Base-by-base conservation (phyloP, 2,329 filamentous ascomycete species). In the Aspergillus oerlinghausenensis region DNA sequence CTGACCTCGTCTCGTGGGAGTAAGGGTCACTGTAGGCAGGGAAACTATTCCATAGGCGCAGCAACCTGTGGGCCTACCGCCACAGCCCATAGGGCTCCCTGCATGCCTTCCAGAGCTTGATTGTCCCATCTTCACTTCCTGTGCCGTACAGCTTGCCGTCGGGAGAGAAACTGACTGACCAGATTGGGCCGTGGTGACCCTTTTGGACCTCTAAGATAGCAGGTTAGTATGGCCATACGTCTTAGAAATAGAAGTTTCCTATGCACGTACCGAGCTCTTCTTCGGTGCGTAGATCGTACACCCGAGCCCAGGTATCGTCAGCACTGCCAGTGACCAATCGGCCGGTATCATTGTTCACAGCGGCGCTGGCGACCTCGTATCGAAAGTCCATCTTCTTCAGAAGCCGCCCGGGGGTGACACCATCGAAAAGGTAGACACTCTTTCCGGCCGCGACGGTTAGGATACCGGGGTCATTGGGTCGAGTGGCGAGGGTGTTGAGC, bases 121-220 rank as follows among this genome's bases (percentile, higher is more conserved):
- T 95, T 0, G 94, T 99, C 43, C 94, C 94, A 68, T 99, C 94
- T 72, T 99, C 94, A 50, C 92, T 97, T 29, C 90, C 94, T 1
- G 94, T 99, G 1, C 92, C 94, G 70, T 97, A 99, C 7, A 99
- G 79, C 71, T 96, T 97, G 49, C 92, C 92, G 69, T 99, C 94
- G 0, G 94, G 94, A 0, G 92, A 94, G 75, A 96, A 99, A 55
- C 88, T 88, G 58, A 95, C 87, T 5, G 92, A 96, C 94, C 94
- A 99, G 60, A 99, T 94, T 1, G 93, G 93, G 1, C 94, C 94
- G 69, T 99, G 94, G 66, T 99, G 94, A 25, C 94, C 94, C 76
- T 97, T 97, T 77, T 96, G 90, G 11, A 93, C 88, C 72, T 97
- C 94, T 88, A 60, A 19, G 21, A 14, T 21, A 17, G 3, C 21